Conservation (phyloP, 192 early-diverging fungal species). For the Coemansia sp. region DNA sequence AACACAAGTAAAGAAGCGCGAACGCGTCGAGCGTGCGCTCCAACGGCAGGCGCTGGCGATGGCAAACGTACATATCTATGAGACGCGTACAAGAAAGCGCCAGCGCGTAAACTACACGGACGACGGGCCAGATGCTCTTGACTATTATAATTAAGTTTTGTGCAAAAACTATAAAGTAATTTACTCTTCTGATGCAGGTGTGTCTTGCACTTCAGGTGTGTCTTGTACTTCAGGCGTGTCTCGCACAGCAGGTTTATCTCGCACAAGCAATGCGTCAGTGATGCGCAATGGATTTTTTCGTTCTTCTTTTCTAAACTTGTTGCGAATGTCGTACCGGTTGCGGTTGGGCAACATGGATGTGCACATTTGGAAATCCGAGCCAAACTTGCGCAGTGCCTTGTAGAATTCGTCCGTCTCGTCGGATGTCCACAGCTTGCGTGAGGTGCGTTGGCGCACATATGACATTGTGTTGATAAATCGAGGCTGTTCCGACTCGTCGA, state of each 20-base stretch:
- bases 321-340: conserved; percentile 44
- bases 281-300: conserved; percentile 19
- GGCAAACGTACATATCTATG: conserved; percentile 49
- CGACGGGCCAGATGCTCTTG: conserved; percentile 5
- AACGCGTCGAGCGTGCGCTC: conserved; percentile 32
- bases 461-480: conserved; percentile 51
- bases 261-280: conserved; percentile 33
- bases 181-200: not conserved
- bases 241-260: not conserved
- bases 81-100: conserved; percentile 52
- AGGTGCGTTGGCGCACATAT: conserved; percentile 30
- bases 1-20: conserved; percentile 23
- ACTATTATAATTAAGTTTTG: not conserved
- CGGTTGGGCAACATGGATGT: conserved; percentile 29
- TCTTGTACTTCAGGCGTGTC: not conserved
- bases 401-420: conserved; percentile 52
- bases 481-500: conserved; percentile 41
- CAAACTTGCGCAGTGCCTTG: conserved; percentile 34
- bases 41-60: conserved; percentile 35
- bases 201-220: too few relatives aligned
- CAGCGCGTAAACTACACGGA: conserved; percentile 51
- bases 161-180: not conserved
- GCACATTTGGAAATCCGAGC: conserved; percentile 54
- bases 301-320: conserved; percentile 55
- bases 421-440: conserved; percentile 38